A percentile compares a stretch with the other conserved stretches of the same genome.
These are phyloP conservation scores for Rhynchosporium agropyri DNA, from an alignment of 2,329 filamentous ascomycete genomes.

Conservation along the genomic window DNA sequence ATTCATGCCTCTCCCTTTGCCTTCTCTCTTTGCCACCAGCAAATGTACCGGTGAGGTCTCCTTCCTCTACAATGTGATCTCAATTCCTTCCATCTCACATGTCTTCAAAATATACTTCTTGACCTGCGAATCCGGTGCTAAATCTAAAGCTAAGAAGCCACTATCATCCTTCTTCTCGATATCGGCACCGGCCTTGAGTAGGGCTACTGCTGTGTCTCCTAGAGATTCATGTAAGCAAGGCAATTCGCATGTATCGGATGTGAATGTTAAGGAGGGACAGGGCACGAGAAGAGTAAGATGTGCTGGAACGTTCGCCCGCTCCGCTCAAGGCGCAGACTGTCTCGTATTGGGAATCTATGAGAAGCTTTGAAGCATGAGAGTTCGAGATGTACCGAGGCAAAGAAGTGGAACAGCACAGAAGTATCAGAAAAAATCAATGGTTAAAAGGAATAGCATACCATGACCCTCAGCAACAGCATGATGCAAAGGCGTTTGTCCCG, in stretches of 20 bases:
- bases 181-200: slow-evolving; percentile 86
- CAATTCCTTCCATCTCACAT: slow-evolving; percentile 84
- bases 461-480: slow-evolving; percentile 80
- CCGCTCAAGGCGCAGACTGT: no score
- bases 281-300: not conserved
- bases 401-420: not conserved
- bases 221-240: not conserved
- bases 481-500: slow-evolving; percentile 87
- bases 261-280: not conserved
- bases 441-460: slow-evolving; percentile 48
- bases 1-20: not conserved
- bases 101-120: slow-evolving; percentile 74
- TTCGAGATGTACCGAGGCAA: no score
- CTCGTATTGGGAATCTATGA: no score
- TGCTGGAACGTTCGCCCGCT: not conserved
- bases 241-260: not conserved
- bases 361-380: no score
- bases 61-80: slow-evolving; percentile 45
- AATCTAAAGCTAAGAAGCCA: slow-evolving; percentile 72
- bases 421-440: not conserved
- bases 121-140: slow-evolving; percentile 85
- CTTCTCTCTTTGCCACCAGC: not conserved
- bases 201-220: slow-evolving; percentile 77
- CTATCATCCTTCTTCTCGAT: slow-evolving; percentile 73
- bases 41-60: no score